Conservation (phyloP, 352 stramenopile genomes). For the Pythium rhizo-oryzae region DNA sequence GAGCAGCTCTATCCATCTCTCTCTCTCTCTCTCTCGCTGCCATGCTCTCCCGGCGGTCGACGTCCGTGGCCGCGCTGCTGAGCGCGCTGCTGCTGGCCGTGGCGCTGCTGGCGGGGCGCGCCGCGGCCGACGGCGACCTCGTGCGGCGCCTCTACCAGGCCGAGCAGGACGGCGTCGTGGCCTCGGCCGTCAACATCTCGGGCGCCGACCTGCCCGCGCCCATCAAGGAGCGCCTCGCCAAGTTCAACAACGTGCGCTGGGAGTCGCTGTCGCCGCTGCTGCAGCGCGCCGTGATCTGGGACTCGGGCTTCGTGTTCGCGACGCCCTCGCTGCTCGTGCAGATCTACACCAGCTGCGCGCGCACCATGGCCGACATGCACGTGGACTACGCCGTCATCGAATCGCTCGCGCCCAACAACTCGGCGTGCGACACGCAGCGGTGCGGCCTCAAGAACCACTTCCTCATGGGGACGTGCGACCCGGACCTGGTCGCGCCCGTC, state of each 20-base stretch:
- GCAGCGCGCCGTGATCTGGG: slow-evolving; percentile 75
- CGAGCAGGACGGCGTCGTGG: slow-evolving; percentile 30
- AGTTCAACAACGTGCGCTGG: slow-evolving; percentile 39
- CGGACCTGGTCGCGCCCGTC: slow-evolving; percentile 35
- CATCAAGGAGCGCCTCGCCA: slow-evolving; percentile 35
- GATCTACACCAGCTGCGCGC: slow-evolving; percentile 57
- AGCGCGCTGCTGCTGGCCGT: slow-evolving; percentile 21
- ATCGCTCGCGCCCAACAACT: slow-evolving; percentile 24
- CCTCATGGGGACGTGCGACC: slow-evolving; percentile 37
- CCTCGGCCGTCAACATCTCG: slow-evolving; percentile 38
- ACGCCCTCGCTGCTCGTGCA: slow-evolving; percentile 44
- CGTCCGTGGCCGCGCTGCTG: neutral
- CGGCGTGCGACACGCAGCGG: slow-evolving; percentile 31
- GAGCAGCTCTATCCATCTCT: neutral
- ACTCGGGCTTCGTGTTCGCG: slow-evolving; percentile 63
- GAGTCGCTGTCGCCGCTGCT: slow-evolving; percentile 52
- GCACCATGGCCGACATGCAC: slow-evolving; percentile 65
- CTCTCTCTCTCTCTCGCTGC: neutral
- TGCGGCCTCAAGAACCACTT: slow-evolving; percentile 62
- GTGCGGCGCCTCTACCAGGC: slow-evolving; percentile 55
- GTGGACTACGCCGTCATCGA: slow-evolving; percentile 44
- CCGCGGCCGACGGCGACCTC: slow-evolving; percentile 45
- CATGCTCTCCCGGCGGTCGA: neutral
- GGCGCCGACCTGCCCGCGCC: slow-evolving; percentile 37
- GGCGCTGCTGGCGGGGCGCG: slow-evolving; percentile 19